phyloP scores from a whole-genome alignment of 306 rosid genomes.

The Gynostemma pentaphyllum region DNA sequence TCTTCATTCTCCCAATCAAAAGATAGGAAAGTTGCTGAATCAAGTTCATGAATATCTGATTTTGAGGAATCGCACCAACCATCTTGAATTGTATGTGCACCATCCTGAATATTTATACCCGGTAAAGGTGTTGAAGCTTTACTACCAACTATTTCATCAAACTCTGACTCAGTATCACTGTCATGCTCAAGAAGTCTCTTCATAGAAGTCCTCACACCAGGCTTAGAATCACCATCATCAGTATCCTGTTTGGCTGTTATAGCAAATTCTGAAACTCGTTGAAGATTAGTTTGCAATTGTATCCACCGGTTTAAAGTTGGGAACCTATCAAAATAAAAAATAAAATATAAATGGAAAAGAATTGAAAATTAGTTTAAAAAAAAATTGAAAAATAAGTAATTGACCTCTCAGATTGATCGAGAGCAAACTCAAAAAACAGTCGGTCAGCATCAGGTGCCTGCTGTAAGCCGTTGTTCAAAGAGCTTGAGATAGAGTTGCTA shows the following conservation, averaged over 20 bases:
- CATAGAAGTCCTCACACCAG: constrained; percentile 56
- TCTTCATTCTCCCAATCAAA: constrained; percentile 96
- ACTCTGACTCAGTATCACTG: constrained; percentile 73
- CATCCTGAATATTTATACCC: constrained; percentile 38
- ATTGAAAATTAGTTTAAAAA: not conserved
- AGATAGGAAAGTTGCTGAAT: constrained; percentile 71
- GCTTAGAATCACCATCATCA: constrained; percentile 25
- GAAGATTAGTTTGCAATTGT: constrained; percentile 97
- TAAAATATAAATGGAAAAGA: not conserved
- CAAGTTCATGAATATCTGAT: constrained; percentile 59
- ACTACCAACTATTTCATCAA: constrained; percentile 58
- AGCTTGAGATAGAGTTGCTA: constrained; percentile 61
- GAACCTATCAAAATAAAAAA: constrained; percentile 41
- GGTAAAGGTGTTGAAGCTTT: constrained; percentile 39
- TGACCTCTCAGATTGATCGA: constrained; percentile 98
- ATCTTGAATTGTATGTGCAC: constrained; percentile 39
- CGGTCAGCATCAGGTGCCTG: constrained; percentile 75
- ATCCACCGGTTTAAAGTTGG: constrained; percentile 98
- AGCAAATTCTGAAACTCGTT: constrained; percentile 91
- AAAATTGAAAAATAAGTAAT: not conserved
- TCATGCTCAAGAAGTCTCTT: constrained; percentile 83
- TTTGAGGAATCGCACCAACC: constrained; percentile 52
- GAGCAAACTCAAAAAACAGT: constrained; percentile 91
- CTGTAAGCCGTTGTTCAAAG: constrained; percentile 60
- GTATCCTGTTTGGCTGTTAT: constrained; percentile 58